A percentile compares a stretch with the other conserved stretches of the same genome.
Evolutionary conservation across 805 yeast species (phyloP).

Genomic region (Saturnispora besseyi): DNA sequence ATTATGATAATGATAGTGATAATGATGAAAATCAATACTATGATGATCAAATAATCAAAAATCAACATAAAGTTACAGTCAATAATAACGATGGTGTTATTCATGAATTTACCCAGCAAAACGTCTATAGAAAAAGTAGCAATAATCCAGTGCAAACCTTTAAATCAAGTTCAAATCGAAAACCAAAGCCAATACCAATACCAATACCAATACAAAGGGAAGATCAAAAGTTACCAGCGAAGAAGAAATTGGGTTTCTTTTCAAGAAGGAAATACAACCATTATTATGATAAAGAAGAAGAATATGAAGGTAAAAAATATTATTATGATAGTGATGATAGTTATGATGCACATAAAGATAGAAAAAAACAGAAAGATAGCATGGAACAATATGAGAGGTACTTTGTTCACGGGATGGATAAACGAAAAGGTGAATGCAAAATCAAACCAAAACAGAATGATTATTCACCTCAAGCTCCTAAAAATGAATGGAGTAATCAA

Average conservation of each 20-base stretch:
- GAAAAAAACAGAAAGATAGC: slow-evolving; percentile 1
- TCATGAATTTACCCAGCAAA: neutral
- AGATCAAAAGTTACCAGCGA: neutral
- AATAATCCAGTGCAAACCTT: neutral
- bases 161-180: neutral
- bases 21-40: neutral
- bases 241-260: neutral
- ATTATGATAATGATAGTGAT: neutral
- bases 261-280: neutral
- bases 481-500: neutral
- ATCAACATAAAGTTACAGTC: neutral
- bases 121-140: neutral
- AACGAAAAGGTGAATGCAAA: neutral
- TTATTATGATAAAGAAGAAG: neutral
- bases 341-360: neutral
- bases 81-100: neutral
- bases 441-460: neutral
- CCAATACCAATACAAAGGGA: neutral
- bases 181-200: neutral
- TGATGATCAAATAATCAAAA: neutral
- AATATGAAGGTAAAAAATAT: neutral
- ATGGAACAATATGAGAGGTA: slow-evolving; percentile 11
- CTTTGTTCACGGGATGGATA: slow-evolving; percentile 12
- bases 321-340: neutral
- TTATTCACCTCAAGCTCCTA: neutral